Evolutionary conservation across 305 asterid genomes (phyloP).

Genomic region (Fraxinus velutina): DNA sequence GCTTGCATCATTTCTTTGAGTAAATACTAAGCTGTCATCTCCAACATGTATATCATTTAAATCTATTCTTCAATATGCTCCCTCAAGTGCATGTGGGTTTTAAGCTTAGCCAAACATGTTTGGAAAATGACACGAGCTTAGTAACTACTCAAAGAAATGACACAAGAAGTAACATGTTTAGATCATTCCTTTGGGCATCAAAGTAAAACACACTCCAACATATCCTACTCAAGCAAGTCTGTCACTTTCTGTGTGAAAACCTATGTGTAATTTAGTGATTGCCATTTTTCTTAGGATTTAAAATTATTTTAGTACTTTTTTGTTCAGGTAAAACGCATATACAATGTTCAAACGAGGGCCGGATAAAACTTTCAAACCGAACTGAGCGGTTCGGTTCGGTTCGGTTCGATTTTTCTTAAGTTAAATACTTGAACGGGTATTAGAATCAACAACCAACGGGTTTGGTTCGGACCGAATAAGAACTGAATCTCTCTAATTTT

Average conservation of each 20-base stretch:
- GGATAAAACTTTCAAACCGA: neutral
- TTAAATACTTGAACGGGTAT: neutral
- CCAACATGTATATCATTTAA: neutral
- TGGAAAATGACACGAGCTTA: neutral
- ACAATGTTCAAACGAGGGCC: neutral
- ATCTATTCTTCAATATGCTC: neutral
- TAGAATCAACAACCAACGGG: neutral
- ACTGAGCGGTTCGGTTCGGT: neutral
- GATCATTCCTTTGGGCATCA: neutral
- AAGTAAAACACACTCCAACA: neutral
- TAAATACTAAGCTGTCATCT: neutral
- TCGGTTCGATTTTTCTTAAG: neutral
- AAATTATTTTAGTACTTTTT: neutral
- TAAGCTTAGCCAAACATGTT: neutral
- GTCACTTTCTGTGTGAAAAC: neutral
- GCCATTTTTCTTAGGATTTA: neutral
- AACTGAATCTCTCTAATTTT: neutral
- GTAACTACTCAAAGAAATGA: neutral
- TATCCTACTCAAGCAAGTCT: neutral
- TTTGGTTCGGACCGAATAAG: neutral
- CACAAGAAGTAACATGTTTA: neutral
- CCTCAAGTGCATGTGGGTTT: neutral
- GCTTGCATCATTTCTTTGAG: neutral
- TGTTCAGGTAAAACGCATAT: neutral
- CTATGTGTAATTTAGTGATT: neutral